Evolutionary conservation across 306 rosid genomes (phyloP).

Genomic region (Oemleria cerasiformis): DNA sequence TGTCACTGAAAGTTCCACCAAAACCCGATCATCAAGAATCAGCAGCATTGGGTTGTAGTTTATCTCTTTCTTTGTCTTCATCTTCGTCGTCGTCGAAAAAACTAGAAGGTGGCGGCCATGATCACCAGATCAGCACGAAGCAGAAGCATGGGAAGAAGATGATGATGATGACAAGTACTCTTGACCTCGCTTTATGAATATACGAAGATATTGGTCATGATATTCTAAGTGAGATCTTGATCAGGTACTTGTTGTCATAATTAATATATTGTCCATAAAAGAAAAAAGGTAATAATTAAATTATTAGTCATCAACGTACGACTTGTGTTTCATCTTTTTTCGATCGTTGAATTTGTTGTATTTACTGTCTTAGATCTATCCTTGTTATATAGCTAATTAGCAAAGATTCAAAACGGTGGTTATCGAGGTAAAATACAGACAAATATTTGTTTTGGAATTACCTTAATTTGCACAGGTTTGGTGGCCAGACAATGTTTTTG

Average conservation of each 20-base stretch:
- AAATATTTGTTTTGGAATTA: constrained; percentile 12
- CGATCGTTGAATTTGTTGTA: constrained; percentile 7
- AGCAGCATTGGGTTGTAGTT: constrained; percentile 12
- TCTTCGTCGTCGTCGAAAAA: constrained; percentile 27
- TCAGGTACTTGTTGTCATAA: constrained; percentile 39
- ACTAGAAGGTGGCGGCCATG: background rate
- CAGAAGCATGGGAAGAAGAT: constrained; percentile 16
- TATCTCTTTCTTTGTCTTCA: constrained; percentile 36
- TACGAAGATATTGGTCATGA: constrained; percentile 16
- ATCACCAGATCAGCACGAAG: background rate
- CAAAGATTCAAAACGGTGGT: constrained; percentile 13
- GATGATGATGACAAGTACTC: constrained; percentile 32
- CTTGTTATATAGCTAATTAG: background rate
- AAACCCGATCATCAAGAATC: constrained; percentile 8
- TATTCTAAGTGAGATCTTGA: constrained; percentile 42
- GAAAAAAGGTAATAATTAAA: constrained; percentile 23
- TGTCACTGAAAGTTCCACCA: constrained; percentile 28
- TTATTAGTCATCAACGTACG: background rate
- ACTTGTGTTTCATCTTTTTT: background rate
- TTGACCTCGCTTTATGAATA: constrained; percentile 48
- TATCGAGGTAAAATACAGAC: constrained; percentile 6
- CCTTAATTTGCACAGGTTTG: constrained; percentile 11
- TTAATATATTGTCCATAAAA: constrained; percentile 6
- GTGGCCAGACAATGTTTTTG: constrained; percentile 11
- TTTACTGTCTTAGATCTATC: constrained; percentile 19